Conservation (phyloP, 371 early-diverging fungal genomes). For the Polyrhizophydium stewartii region DNA sequence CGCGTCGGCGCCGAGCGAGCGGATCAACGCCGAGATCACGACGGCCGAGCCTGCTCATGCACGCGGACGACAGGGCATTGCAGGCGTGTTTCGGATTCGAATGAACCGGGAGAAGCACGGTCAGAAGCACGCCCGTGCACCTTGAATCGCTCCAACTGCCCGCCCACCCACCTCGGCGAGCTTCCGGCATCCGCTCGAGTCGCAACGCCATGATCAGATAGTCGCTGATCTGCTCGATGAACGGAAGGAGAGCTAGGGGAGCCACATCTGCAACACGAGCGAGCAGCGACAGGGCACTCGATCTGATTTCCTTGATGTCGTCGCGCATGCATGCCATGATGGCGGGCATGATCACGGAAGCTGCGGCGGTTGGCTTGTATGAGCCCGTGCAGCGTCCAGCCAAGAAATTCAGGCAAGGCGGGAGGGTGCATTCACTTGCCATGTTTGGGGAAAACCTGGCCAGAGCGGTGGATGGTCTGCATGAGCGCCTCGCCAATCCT, state of each 20-base stretch:
- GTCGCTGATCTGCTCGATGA: constrained; percentile 58
- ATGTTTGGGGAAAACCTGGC: constrained; percentile 74
- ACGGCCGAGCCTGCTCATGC: constrained; percentile 70
- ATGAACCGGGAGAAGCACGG: no score
- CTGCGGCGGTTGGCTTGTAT: no score
- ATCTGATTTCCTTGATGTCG: constrained; percentile 27
- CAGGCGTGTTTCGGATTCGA: not conserved
- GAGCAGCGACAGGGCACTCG: constrained; percentile 70
- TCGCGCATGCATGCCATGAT: constrained; percentile 60
- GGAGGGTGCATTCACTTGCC: constrained; percentile 26
- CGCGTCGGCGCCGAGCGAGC: constrained; percentile 58
- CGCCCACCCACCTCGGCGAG: constrained; percentile 62
- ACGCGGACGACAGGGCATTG: constrained; percentile 6
- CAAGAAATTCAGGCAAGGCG: no score
- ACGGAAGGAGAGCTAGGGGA: constrained; percentile 62
- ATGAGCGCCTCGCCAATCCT: constrained; percentile 85
- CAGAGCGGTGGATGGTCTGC: constrained; percentile 77
- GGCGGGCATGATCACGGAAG: constrained; percentile 57
- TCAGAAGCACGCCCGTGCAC: no score
- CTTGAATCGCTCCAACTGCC: no score
- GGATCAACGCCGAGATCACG: constrained; percentile 60
- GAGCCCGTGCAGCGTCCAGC: not conserved
- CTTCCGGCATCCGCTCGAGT: constrained; percentile 54
- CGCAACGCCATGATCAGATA: constrained; percentile 65
- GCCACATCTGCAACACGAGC: constrained; percentile 69